phyloP scores from a whole-genome alignment of 352 stramenopile genomes.

The Pythium sp. region DNA sequence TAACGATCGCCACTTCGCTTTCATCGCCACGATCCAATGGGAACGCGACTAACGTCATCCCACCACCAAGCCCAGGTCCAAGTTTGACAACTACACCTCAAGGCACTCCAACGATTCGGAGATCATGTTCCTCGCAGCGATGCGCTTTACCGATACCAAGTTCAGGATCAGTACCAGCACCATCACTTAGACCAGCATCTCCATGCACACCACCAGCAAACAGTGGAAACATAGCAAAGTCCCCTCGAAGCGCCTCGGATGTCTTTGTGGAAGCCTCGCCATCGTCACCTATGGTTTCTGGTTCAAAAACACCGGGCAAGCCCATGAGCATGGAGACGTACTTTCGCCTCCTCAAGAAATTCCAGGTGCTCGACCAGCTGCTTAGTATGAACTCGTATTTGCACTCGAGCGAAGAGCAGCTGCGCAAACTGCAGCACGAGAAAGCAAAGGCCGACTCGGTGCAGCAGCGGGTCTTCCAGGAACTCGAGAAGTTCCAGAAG shows the following conservation, averaged over 20 bases:
- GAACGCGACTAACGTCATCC: background rate
- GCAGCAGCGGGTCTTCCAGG: slow-evolving; percentile 44
- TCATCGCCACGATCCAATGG: background rate
- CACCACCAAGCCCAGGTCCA: slow-evolving; percentile 10
- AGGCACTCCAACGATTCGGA: slow-evolving; percentile 11
- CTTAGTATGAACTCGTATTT: slow-evolving; percentile 39
- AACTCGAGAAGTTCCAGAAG: slow-evolving; percentile 50
- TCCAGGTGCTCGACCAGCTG: slow-evolving; percentile 56
- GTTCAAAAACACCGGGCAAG: background rate
- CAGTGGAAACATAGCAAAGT: too few relatives aligned
- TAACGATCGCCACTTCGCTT: slow-evolving; percentile 1
- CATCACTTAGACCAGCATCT: background rate
- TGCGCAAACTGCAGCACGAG: slow-evolving; percentile 43
- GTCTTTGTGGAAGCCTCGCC: too few relatives aligned
- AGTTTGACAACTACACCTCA: background rate
- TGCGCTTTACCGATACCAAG: slow-evolving; percentile 21
- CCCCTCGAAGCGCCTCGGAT: too few relatives aligned
- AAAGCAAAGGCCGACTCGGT: slow-evolving; percentile 47
- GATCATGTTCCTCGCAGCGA: slow-evolving; percentile 31
- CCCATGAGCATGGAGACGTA: slow-evolving; percentile 54
- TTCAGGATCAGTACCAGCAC: background rate
- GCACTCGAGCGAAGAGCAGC: slow-evolving; percentile 36
- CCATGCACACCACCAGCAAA: too few relatives aligned
- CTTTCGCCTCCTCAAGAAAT: slow-evolving; percentile 69
- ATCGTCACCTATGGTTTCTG: background rate